Evolutionary conservation across 2,329 filamentous ascomycete genomes (phyloP).

Genomic region (Ascochyta koolunga): DNA sequence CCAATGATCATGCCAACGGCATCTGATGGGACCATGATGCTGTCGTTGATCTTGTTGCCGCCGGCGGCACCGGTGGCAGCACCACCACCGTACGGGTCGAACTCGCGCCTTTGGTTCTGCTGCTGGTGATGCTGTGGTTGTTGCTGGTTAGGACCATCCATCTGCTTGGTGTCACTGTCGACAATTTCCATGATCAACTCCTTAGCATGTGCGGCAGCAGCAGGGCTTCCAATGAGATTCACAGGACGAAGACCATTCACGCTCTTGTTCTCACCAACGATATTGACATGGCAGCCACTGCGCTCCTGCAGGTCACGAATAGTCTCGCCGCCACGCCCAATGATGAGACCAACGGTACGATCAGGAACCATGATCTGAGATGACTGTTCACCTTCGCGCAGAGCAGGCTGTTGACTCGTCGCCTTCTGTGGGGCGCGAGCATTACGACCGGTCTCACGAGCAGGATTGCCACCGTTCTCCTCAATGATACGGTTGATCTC

Average conservation of each 20-base stretch:
- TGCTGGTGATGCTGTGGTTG: constrained; percentile 25
- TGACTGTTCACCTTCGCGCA: constrained; percentile 81
- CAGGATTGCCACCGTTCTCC: constrained; percentile 70
- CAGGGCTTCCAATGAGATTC: constrained; percentile 81
- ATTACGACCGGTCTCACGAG: constrained; percentile 47
- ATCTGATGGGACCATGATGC: constrained; percentile 85
- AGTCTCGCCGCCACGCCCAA: constrained; percentile 90
- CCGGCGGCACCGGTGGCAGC: constrained; percentile 46
- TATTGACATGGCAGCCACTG: constrained; percentile 94
- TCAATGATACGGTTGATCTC: constrained; percentile 89
- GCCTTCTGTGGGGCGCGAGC: constrained; percentile 51
- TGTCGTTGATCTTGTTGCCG: constrained; percentile 73
- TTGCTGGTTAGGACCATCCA: constrained; percentile 38
- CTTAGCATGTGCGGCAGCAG: constrained; percentile 78
- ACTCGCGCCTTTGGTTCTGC: constrained; percentile 43
- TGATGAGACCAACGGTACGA: constrained; percentile 89
- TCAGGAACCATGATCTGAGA: constrained; percentile 95
- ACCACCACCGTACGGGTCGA: constrained; percentile 34
- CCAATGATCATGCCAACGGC: constrained; percentile 97
- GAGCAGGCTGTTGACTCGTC: constrained; percentile 51
- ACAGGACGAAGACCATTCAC: constrained; percentile 88
- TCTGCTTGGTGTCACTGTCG: constrained; percentile 76
- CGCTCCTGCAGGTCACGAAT: constrained; percentile 91
- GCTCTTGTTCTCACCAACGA: constrained; percentile 91
- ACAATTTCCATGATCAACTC: constrained; percentile 93